Percentiles rank a stretch among this genome's conserved stretches.
Conservation (phyloP, 2,329 filamentous ascomycete genomes). For the Hymenoscyphus salicellus region DNA sequence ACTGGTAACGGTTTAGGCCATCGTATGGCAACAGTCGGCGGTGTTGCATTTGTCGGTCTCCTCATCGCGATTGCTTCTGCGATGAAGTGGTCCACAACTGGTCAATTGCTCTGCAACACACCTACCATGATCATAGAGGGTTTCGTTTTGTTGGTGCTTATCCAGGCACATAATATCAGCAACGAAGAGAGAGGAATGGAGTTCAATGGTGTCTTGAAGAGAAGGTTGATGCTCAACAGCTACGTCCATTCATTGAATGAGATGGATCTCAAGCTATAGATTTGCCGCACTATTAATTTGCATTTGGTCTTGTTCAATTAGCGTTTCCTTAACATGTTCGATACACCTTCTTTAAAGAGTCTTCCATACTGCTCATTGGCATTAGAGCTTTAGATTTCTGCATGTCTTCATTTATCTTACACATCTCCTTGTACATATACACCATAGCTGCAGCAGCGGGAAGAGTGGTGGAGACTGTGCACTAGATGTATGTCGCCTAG, state of each 20-base stretch:
- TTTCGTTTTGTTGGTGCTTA: constrained; percentile 31
- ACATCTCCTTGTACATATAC: too few species aligned
- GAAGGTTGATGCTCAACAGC: constrained; percentile 30
- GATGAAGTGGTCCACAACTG: constrained; percentile 35
- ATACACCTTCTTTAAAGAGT: neutral
- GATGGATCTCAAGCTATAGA: neutral
- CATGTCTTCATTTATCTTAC: too few species aligned
- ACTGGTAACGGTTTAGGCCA: constrained; percentile 26
- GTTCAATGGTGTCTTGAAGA: constrained; percentile 31
- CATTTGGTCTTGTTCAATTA: neutral
- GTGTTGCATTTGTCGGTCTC: constrained; percentile 24
- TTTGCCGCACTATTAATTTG: neutral
- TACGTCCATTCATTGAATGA: constrained; percentile 15
- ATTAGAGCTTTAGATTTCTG: neutral
- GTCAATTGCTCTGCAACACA: constrained; percentile 36
- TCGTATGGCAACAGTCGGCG: constrained; percentile 20
- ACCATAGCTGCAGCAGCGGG: too few species aligned
- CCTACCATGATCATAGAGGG: constrained; percentile 35
- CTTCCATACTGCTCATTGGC: neutral
- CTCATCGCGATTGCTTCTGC: constrained; percentile 27
- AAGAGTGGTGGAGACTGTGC: too few species aligned
- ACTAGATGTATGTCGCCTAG: too few species aligned
- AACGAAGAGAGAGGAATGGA: constrained; percentile 28
- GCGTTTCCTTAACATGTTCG: neutral
- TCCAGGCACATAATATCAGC: constrained; percentile 31